phyloP scores from a whole-genome alignment of 257 asterid genomes.

The Handroanthus guayacan region DNA sequence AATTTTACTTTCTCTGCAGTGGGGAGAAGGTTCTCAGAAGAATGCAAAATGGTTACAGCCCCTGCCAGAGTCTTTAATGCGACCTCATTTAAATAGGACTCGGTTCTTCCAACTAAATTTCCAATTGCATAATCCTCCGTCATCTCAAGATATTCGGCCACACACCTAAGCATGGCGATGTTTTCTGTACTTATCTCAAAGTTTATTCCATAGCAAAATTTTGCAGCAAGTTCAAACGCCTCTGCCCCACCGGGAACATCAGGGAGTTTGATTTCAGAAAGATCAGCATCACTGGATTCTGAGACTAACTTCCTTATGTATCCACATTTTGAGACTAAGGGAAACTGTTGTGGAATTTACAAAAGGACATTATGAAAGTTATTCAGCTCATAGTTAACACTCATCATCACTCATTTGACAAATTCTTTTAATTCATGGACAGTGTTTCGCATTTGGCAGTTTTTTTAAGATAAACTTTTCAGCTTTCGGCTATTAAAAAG shows the following conservation, averaged over 20 bases:
- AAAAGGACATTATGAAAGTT: neutral
- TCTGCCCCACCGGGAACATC: constrained; percentile 86
- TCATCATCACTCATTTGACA: neutral
- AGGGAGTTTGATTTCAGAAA: constrained; percentile 58
- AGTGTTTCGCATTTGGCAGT: no score
- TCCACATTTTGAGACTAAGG: constrained; percentile 86
- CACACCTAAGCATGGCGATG: constrained; percentile 78
- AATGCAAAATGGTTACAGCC: constrained; percentile 69
- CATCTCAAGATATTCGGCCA: constrained; percentile 81
- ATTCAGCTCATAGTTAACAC: neutral
- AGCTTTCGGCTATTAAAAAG: no score
- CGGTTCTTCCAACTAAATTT: constrained; percentile 67
- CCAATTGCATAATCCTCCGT: constrained; percentile 78
- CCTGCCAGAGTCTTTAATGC: constrained; percentile 78
- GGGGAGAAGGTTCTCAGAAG: constrained; percentile 67
- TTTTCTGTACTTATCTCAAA: constrained; percentile 76
- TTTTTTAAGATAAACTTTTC: no score
- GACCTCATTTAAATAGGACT: constrained; percentile 72
- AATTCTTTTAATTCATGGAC: neutral
- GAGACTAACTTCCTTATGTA: constrained; percentile 63
- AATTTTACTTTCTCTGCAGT: constrained; percentile 75
- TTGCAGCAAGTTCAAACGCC: constrained; percentile 85
- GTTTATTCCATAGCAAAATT: constrained; percentile 85
- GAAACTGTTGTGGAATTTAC: constrained; percentile 58
- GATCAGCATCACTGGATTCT: constrained; percentile 54